Evolutionary conservation across 352 stramenopile genomes (phyloP), one percentile per base, ranked within the genome.

Genomic region (Globisporangium radiosum): DNA sequence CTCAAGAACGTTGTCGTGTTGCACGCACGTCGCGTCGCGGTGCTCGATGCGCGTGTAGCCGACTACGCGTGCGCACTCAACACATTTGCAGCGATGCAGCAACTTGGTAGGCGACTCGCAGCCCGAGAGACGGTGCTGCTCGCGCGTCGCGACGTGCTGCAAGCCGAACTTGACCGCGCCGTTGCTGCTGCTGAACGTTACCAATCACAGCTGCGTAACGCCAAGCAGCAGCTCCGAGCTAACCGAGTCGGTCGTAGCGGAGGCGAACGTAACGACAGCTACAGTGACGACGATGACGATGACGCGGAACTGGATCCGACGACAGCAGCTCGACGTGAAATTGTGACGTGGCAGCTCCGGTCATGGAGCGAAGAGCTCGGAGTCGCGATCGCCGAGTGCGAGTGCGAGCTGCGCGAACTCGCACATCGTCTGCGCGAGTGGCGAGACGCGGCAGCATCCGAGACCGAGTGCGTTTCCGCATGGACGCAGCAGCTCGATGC

Each of bases 291-390:
- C 2, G 39, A 47, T 14, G 25, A 54, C 25, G 36, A 11, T 8
- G 40, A 45, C 25, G 25, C 25, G 25, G 25, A 33, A 33, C 25
- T 33, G 25, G 25, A 33, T 2, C 25, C 7, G 5, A 13, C 7
- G 7, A 11, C 49, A 10, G 37, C 42, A 38, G 25, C 37, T 44
- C 44, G 13, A n/a, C 17, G 25, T 13, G 65, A 59, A 5, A 38
- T 64, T 39, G 8, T 33, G 9, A 4, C 14, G 4, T 72, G 65
- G 65, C 39, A 54, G n/a, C 39, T 57, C 4, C 60, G 52, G 0
- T 39, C 64, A 15, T 7, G 17, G 1, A 60, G 57, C 10, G 71
- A 82, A 63, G 73, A 78, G 10, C 39, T 71, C 1, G 37, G 25
- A 9, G 48, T 78, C 48, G 60, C 42, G 45, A 63, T 54, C 0